These are phyloP conservation scores for Lentinus tigrinus DNA, from an alignment of 768 basidiomycete genomes.

Conservation along the genomic window DNA sequence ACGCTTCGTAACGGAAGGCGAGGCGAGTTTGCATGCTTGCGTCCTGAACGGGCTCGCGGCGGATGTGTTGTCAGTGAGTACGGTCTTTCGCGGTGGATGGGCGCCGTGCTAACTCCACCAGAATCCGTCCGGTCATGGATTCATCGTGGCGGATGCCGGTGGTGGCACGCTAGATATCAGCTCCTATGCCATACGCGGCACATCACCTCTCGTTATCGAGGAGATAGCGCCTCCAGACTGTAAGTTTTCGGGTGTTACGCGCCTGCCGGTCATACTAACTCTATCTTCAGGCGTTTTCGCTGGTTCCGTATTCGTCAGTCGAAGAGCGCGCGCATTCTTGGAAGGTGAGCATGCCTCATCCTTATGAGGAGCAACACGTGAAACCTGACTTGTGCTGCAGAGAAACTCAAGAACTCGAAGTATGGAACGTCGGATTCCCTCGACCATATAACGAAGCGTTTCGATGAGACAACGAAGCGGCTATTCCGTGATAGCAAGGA, in stretches of 20 bases:
- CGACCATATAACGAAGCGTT: constrained; percentile 77
- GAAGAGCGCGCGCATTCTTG: constrained; percentile 69
- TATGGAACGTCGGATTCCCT: constrained; percentile 71
- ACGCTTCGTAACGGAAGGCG: constrained; percentile 80
- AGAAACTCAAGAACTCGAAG: constrained; percentile 69
- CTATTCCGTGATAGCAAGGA: constrained; percentile 70
- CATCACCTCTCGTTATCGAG: constrained; percentile 72
- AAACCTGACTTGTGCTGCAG: constrained; percentile 35
- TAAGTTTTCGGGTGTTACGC: constrained; percentile 32
- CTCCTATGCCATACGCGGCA: constrained; percentile 72
- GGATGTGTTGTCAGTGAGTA: constrained; percentile 62
- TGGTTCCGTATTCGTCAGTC: constrained; percentile 80
- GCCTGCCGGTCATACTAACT: background rate
- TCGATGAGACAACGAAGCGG: constrained; percentile 82
- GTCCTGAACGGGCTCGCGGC: constrained; percentile 74
- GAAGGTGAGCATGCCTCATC: constrained; percentile 47
- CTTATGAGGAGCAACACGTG: background rate
- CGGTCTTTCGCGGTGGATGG: background rate
- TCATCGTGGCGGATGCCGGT: constrained; percentile 78
- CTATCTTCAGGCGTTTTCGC: constrained; percentile 65
- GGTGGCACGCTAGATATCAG: constrained; percentile 82
- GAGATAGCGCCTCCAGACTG: constrained; percentile 84
- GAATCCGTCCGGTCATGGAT: constrained; percentile 75
- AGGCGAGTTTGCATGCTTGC: constrained; percentile 81
- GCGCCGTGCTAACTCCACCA: constrained; percentile 25